Base-by-base conservation (phyloP, 2,329 filamentous ascomycete species). In the Fusarium praegraminearum region DNA sequence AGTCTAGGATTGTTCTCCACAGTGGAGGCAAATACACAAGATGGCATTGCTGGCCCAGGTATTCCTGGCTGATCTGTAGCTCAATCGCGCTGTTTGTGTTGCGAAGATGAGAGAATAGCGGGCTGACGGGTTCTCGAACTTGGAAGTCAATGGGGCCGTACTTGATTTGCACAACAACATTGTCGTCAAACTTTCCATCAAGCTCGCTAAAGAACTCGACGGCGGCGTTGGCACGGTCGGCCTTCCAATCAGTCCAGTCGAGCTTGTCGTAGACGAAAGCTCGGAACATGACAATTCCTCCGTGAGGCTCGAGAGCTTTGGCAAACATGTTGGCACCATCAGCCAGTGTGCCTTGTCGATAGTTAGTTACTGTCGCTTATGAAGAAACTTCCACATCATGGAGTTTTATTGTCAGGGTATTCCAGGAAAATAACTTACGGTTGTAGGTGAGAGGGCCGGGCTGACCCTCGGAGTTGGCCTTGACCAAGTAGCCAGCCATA, bases 61-160 rank as follows among this genome's bases (percentile, higher is more conserved):
- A 93, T 72, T 93, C 90, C 72, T 91, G 90, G 0, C 86, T 84
- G 20, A 93, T 83, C 73, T 92, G 84, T 3, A 92, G 81, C 76
- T 93, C 90, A 38, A 92, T 87, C 1, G 88, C 87, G 13, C 78
- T 76, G 24, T 74, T 76, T 1, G 84, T 86, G 44, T 83, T 70
- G 8, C 64, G 72, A 16, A 87, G 73, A 52, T 84, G 79, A 1
- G 84, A 84, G 66, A 93, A 91, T 1, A 93, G 78, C 1, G 91
- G 90, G 6, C 87, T 91, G 2, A 84, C 78, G 2, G 90, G 87
- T 75, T 92, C 90, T 36, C 90, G 86, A 13, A 92, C 88, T 72
- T 92, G 90, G 77, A 93, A 92, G 74, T 93, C 90, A 62, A 92
- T 92, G 0, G 90, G 90, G 0, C 91, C 90, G 66, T 90, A 91